These are phyloP conservation scores for Aspergillus fumigatiaffinis DNA, from an alignment of 2,329 filamentous ascomycete genomes.

Conservation along the genomic window DNA sequence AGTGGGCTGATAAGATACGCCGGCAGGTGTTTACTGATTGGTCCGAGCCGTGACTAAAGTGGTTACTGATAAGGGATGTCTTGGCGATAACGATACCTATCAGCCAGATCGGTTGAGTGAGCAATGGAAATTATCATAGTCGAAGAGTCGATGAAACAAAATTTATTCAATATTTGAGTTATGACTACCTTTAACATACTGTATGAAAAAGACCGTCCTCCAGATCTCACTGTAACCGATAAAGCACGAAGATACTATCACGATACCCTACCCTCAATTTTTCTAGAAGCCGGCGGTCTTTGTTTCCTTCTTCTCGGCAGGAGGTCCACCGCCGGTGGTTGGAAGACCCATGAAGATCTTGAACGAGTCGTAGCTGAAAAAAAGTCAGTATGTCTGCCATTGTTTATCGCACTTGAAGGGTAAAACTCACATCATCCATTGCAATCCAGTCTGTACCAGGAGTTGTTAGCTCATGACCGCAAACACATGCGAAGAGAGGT, in stretches of 20 bases:
- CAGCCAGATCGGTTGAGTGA: background rate
- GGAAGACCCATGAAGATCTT: conserved; percentile 87
- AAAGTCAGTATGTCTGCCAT: conserved; percentile 19
- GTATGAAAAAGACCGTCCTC: background rate
- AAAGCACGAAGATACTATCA: background rate
- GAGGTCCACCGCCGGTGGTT: conserved; percentile 67
- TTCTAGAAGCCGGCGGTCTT: background rate
- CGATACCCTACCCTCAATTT: background rate
- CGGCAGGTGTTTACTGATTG: conserved; percentile 13
- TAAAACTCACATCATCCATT: conserved; percentile 87
- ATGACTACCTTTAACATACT: background rate
- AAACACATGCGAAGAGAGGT: conserved; percentile 1
- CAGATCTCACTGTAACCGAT: background rate
- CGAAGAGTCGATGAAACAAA: background rate
- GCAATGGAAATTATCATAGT: background rate
- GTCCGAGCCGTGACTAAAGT: conserved; percentile 18
- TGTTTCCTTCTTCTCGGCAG: conserved; percentile 46
- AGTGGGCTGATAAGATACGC: conserved; percentile 28
- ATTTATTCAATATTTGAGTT: background rate
- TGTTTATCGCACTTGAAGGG: background rate
- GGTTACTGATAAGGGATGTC: conserved; percentile 16
- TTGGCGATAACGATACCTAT: conserved; percentile 7
- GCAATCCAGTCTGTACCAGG: conserved; percentile 62
- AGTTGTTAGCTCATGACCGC: conserved; percentile 14
- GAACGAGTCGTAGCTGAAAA: conserved; percentile 62